phyloP scores from a whole-genome alignment of 202 grass and related monocot genomes.

The Cymbopogon flexuosus region DNA sequence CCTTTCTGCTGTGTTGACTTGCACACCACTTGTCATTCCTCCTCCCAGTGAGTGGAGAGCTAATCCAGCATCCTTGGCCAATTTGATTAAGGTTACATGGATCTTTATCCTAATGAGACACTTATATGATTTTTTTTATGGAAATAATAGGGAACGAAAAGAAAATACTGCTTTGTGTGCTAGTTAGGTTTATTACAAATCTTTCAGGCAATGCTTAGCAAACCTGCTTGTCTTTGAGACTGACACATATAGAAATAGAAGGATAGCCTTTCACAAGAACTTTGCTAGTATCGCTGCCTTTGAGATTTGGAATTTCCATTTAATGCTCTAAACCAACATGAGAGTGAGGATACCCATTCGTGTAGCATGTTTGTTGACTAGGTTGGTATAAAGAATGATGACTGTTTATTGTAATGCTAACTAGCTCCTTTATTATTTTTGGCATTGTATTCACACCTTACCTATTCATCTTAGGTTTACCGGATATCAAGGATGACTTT shows the following conservation, averaged over 20 bases:
- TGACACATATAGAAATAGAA: neutral
- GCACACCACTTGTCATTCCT: constrained; percentile 69
- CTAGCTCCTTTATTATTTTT: constrained; percentile 5
- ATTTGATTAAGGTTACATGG: constrained; percentile 63
- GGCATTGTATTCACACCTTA: constrained; percentile 6
- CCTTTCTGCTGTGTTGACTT: constrained; percentile 64
- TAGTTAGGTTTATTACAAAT: neutral
- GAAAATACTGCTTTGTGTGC: neutral
- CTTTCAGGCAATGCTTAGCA: neutral
- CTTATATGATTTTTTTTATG: neutral
- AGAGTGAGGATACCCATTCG: neutral
- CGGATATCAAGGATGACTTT: constrained; percentile 68
- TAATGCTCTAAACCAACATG: neutral
- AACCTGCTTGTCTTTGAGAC: neutral
- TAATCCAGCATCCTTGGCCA: constrained; percentile 55
- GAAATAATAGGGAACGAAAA: neutral
- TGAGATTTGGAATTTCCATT: neutral
- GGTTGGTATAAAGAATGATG: neutral
- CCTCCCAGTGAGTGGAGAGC: constrained; percentile 56
- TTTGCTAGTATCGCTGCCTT: neutral
- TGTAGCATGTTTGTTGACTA: neutral
- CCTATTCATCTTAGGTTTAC: constrained; percentile 39
- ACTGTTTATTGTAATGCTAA: neutral
- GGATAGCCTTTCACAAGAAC: neutral
- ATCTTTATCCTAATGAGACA: neutral